Conservation (phyloP, 2,329 filamentous ascomycete genomes). For the Phymatotrichopsis omnivora region DNA sequence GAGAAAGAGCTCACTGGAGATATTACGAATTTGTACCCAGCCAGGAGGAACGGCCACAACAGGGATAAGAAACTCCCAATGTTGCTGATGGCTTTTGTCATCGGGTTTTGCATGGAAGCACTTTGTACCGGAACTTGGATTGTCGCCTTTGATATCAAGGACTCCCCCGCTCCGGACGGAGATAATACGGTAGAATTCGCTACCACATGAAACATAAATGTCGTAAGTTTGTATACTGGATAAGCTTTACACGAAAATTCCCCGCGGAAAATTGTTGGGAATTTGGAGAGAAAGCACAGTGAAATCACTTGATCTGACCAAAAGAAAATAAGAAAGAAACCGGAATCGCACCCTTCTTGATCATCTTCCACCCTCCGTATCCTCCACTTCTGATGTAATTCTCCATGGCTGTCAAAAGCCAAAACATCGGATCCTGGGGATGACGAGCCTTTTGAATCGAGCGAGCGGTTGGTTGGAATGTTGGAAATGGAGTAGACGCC, state of each 20-base stretch:
- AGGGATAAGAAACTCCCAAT: constrained; percentile 9
- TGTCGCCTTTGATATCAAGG: neutral
- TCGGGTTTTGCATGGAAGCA: no score
- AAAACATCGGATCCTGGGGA: neutral
- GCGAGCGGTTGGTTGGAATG: neutral
- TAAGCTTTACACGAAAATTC: no score
- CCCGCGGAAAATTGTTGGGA: neutral
- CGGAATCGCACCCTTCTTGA: constrained; percentile 3
- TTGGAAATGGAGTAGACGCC: constrained; percentile 6
- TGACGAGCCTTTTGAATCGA: constrained; percentile 1
- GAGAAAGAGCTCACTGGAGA: no score
- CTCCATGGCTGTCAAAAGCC: neutral
- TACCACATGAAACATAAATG: neutral
- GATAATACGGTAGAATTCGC: neutral
- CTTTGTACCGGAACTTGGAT: neutral
- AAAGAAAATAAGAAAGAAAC: no score
- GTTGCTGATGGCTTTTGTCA: neutral
- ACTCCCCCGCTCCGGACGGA: neutral
- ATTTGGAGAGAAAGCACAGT: neutral
- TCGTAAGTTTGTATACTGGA: neutral
- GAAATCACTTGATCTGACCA: no score
- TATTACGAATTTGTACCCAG: constrained; percentile 9
- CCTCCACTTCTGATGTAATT: constrained; percentile 10
- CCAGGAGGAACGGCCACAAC: neutral
- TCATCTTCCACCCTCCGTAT: constrained; percentile 4